phyloP scores from a whole-genome alignment of 108 stramenopile species.

The Cyclotella baltica region DNA sequence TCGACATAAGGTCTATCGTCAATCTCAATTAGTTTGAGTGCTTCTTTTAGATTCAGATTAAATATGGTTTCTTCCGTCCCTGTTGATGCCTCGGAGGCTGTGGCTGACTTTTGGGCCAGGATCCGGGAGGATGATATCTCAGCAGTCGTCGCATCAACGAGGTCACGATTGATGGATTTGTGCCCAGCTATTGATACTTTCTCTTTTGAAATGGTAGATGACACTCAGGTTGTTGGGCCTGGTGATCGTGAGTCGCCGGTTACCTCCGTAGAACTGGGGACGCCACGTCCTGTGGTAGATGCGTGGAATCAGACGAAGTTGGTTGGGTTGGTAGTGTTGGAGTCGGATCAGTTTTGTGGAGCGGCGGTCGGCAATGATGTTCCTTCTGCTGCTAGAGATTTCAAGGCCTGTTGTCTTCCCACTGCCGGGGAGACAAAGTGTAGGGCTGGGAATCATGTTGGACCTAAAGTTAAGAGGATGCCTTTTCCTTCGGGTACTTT shows the following conservation, averaged over 20 bases:
- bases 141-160: background rate
- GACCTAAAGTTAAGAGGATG: background rate
- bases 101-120: background rate
- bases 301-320: conserved; percentile 1
- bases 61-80: no score
- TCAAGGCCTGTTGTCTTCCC: background rate
- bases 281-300: background rate
- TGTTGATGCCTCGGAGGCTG: background rate
- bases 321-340: background rate
- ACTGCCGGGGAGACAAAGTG: background rate
- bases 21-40: no score
- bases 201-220: background rate
- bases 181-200: background rate
- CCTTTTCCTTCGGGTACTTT: background rate
- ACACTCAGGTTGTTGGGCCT: background rate
- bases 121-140: background rate
- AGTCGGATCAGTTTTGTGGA: background rate
- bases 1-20: no score
- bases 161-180: background rate
- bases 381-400: background rate
- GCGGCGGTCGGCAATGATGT: background rate
- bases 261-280: background rate
- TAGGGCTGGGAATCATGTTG: background rate
- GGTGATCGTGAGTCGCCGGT: background rate
- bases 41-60: no score